Evolutionary conservation across 352 stramenopile species (phyloP), one percentile per base, ranked within the genome.

Genomic region (Phytophthora foliorum): DNA sequence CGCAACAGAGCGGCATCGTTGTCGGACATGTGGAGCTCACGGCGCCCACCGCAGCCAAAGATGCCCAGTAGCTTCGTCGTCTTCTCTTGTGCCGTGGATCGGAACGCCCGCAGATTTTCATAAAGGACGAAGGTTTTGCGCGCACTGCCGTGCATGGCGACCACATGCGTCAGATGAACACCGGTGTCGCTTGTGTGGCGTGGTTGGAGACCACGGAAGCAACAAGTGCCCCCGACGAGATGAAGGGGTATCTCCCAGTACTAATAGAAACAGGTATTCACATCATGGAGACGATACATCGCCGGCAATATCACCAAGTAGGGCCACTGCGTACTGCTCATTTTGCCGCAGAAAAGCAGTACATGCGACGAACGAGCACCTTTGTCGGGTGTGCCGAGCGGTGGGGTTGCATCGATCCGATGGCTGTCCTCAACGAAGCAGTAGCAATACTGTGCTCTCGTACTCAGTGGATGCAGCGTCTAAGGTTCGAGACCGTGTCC

Each of bases 391-490:
- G 1, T 93, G 85, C 58, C 74, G 74, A 16, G 71, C 72, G 13
- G 75, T 88, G 34, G 86, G 83, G 2, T 29, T 72, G 27, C 86
- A 92, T 69, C 80, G 83, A 1, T 93, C 83, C 14, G 80, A 84
- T 29, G 82, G 77, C 25, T 93, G 86, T 56, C 76, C 83, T 0
- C 50, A 78, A 3, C 77, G 73, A 19, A 70, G 56, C 8, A 77
- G 69, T 21, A 69, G 70, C 8, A 75, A 72, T 57, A 82, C 74
- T 0, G 77, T 90, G 39, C 59, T 90, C n/a, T 89, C 76, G 48
- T 88, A 90, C 56, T 90, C 81, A 19, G 80, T 90, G n/a, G 70
- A 82, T 59, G 88, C 77, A 9, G 84, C 82, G 29, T 90, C 81
- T 25, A 91, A 91, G 31, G 78, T 91, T 57, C 76, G 81, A 38